These are phyloP conservation scores for Miamiensis avidus DNA, from an alignment of 169 alveolate species.

Conservation along the genomic window DNA sequence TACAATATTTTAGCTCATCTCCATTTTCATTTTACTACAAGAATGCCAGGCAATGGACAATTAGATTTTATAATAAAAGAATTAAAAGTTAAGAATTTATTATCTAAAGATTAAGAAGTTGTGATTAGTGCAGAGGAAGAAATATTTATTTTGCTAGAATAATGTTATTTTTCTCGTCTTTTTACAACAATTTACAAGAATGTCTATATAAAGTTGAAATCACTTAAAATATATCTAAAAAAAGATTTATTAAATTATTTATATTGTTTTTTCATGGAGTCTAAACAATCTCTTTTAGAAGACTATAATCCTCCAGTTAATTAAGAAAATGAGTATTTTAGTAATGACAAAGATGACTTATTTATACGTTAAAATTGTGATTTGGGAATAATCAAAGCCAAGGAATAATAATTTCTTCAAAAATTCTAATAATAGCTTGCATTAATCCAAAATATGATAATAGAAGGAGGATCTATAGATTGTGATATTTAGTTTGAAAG, in stretches of 20 bases:
- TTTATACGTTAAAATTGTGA: not conserved
- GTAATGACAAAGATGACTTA: not conserved
- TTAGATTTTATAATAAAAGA: not conserved
- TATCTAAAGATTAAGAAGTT: not conserved
- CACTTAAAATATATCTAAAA: too few species aligned
- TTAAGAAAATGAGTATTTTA: too few species aligned
- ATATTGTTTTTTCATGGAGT: too few species aligned
- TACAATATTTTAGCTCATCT: not conserved
- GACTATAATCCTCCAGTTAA: too few species aligned
- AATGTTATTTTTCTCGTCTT: not conserved
- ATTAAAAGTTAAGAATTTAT: too few species aligned
- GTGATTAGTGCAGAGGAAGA: not conserved
- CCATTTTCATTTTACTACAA: too few species aligned
- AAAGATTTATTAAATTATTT: too few species aligned
- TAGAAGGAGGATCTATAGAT: not conserved
- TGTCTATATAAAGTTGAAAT: not conserved
- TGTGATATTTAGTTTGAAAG: not conserved
- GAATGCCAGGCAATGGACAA: not conserved
- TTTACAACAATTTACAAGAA: not conserved
- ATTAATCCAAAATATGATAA: too few species aligned
- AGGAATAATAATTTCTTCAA: not conserved
- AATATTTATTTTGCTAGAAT: not conserved
- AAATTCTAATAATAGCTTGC: not conserved
- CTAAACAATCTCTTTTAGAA: too few species aligned
- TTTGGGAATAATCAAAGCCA: not conserved